Conservation (phyloP, 768 basidiomycete species). For the Chlorophyllum brunneum region DNA sequence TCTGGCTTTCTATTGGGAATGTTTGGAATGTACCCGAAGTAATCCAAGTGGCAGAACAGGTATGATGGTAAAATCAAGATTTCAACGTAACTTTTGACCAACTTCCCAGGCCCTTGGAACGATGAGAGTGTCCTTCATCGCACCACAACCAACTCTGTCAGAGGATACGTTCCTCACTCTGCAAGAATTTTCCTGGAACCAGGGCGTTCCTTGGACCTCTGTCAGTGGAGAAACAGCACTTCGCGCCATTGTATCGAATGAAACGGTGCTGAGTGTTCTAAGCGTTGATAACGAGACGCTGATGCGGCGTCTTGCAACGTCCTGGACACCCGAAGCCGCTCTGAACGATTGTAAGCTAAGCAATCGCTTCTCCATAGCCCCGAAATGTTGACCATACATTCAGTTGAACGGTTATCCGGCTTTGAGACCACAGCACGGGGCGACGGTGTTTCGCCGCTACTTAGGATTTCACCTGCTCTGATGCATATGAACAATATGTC, state of each 20-base stretch:
- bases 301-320: constrained; percentile 45
- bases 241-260: constrained; percentile 48
- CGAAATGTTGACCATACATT: background rate
- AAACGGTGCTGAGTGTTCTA: constrained; percentile 57
- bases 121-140: constrained; percentile 10
- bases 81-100: constrained; percentile 13
- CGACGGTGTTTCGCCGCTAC: constrained; percentile 69
- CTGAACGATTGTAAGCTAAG: constrained; percentile 70
- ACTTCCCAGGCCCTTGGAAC: constrained; percentile 11
- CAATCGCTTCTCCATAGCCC: background rate
- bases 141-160: background rate
- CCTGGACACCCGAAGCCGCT: constrained; percentile 77
- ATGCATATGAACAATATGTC: constrained; percentile 93
- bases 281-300: constrained; percentile 58
- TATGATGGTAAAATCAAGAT: constrained; percentile 24
- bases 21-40: constrained; percentile 67
- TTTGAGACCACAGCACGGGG: constrained; percentile 56
- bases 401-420: constrained; percentile 44
- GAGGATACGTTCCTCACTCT: constrained; percentile 12
- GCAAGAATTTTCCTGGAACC: constrained; percentile 12
- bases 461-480: constrained; percentile 78
- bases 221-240: constrained; percentile 35
- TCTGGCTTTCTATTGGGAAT: constrained; percentile 67
- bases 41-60: constrained; percentile 50
- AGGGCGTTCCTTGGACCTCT: constrained; percentile 9